Evolutionary conservation across 805 yeast species (phyloP).

Genomic region (Metschnikowia aberdeeniae): DNA sequence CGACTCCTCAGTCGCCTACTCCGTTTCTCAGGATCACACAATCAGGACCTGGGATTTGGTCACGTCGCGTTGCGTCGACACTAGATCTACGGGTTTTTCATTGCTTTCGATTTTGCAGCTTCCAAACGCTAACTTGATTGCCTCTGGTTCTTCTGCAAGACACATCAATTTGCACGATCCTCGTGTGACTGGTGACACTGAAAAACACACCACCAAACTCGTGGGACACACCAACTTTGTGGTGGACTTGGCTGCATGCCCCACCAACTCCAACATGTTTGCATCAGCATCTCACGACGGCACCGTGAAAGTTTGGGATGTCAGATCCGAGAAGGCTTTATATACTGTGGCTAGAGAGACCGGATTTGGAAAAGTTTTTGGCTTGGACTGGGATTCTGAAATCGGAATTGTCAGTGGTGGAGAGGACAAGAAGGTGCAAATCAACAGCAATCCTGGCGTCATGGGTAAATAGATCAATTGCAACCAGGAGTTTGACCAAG

Average conservation of each 20-base stretch:
- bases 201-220: conserved; percentile 65
- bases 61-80: conserved; percentile 79
- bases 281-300: conserved; percentile 96
- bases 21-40: conserved; percentile 94
- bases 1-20: conserved; percentile 82
- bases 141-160: conserved; percentile 97
- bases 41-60: conserved; percentile 95
- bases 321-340: conserved; percentile 77
- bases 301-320: conserved; percentile 92
- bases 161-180: conserved; percentile 95
- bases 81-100: conserved; percentile 82
- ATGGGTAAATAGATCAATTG: too few species aligned
- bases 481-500: not conserved
- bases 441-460: conserved; percentile 41
- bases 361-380: conserved; percentile 65
- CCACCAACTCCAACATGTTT: conserved; percentile 76
- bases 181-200: conserved; percentile 56
- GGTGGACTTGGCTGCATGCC: conserved; percentile 67
- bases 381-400: conserved; percentile 75
- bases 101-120: conserved; percentile 71
- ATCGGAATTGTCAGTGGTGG: conserved; percentile 92
- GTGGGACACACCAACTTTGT: conserved; percentile 92
- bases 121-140: conserved; percentile 64
- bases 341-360: conserved; percentile 78
- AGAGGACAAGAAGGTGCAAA: conserved; percentile 87